A percentile compares a stretch with the other conserved stretches of the same genome.
These are phyloP conservation scores for Fonsecaea pugnacius DNA, from an alignment of 2,329 filamentous ascomycete species.

Conservation along the genomic window DNA sequence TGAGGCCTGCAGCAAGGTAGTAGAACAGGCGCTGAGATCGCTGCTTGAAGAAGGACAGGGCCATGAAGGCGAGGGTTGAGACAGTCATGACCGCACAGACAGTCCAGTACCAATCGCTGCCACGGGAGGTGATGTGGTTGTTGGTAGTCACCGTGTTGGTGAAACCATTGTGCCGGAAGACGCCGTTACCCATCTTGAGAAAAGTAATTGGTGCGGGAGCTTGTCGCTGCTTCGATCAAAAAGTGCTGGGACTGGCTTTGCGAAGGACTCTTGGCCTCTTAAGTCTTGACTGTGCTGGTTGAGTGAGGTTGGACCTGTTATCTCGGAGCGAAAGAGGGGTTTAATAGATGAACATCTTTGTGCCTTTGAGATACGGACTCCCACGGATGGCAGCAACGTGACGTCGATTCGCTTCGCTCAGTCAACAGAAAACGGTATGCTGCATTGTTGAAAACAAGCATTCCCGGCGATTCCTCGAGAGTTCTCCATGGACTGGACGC, in stretches of 20 bases:
- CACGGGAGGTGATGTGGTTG: constrained; percentile 38
- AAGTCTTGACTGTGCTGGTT: constrained; percentile 11
- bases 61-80: constrained; percentile 32
- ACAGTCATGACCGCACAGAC: constrained; percentile 34
- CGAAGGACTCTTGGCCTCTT: constrained; percentile 13
- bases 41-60: constrained; percentile 33
- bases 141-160: constrained; percentile 38
- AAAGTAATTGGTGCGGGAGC: not conserved
- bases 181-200: constrained; percentile 34
- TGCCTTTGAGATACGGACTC: constrained; percentile 9
- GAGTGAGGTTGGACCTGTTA: not conserved
- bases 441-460: constrained; percentile 9
- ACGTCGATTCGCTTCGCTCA: constrained; percentile 11
- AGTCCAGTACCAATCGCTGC: constrained; percentile 37
- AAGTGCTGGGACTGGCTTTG: constrained; percentile 5
- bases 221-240: not conserved
- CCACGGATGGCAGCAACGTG: constrained; percentile 14
- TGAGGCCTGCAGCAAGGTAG: constrained; percentile 37
- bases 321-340: constrained; percentile 5
- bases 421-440: not conserved
- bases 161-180: constrained; percentile 35
- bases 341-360: constrained; percentile 12
- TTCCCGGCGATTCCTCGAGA: constrained; percentile 4
- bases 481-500: not conserved
- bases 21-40: constrained; percentile 34